Percentiles rank a stretch among this genome's conserved stretches.
Conservation (phyloP, 495 filamentous ascomycete genomes). For the Lophiostoma macrostomum region DNA sequence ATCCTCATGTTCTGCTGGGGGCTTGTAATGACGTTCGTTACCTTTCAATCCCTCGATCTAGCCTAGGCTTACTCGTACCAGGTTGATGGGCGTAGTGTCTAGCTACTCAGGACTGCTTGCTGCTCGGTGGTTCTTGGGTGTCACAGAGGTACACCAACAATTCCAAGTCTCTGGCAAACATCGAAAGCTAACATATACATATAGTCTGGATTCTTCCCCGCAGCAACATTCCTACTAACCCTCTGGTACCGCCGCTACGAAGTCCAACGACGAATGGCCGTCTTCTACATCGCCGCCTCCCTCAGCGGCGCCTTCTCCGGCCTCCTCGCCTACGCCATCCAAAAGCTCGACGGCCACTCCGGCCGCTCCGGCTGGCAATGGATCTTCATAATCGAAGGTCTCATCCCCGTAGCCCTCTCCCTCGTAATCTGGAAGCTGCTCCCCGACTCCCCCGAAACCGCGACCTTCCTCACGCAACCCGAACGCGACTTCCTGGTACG, state of each 20-base stretch:
- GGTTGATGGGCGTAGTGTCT: conserved; percentile 33
- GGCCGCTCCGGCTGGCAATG: conserved; percentile 35
- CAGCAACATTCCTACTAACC: conserved; percentile 38
- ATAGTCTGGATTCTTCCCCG: conserved; percentile 41
- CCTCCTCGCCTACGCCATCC: conserved; percentile 39
- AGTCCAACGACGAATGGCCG: conserved; percentile 40
- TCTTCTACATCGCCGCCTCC: conserved; percentile 37
- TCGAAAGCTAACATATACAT: conserved; percentile 6
- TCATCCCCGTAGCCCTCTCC: conserved; percentile 30
- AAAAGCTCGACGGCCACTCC: conserved; percentile 25
- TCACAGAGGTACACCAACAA: conserved; percentile 31
- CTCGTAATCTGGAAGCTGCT: conserved; percentile 38
- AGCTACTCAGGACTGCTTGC: conserved; percentile 29
- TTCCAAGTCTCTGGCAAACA: conserved; percentile 8
- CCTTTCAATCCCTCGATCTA: neutral
- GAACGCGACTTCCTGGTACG: conserved; percentile 26
- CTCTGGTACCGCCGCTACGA: conserved; percentile 40
- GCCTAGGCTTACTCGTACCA: conserved; percentile 47
- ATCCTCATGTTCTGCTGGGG: conserved; percentile 39
- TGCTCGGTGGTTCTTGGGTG: conserved; percentile 34
- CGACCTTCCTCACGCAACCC: conserved; percentile 26
- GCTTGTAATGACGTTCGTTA: conserved; percentile 54
- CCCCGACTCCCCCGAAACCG: conserved; percentile 39
- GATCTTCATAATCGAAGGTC: conserved; percentile 34
- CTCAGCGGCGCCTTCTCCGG: conserved; percentile 41